A percentile compares a stretch with the other conserved stretches of the same genome.
Evolutionary conservation across 805 yeast species (phyloP).

Genomic region (Wickerhamiella cacticola): DNA sequence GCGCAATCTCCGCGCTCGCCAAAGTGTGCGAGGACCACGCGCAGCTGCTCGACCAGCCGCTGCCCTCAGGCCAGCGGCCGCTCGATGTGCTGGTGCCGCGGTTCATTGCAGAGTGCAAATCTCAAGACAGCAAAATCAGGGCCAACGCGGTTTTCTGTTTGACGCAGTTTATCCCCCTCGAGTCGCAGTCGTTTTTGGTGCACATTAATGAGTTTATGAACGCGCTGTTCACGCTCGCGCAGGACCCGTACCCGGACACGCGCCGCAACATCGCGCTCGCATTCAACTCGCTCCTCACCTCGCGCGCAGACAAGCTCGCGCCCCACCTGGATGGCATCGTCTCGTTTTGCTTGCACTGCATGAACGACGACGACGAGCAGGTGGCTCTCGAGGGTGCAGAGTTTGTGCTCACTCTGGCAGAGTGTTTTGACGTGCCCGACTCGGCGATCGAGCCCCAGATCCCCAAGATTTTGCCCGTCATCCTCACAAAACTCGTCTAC

Average conservation of each 20-base stretch:
- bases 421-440: conserved; percentile 44
- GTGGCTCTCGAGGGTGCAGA: conserved; percentile 91
- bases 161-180: conserved; percentile 60
- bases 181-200: conserved; percentile 50
- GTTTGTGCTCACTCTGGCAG: conserved; percentile 64
- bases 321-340: conserved; percentile 83
- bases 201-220: conserved; percentile 55
- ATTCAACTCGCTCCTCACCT: conserved; percentile 57
- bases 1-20: conserved; percentile 68
- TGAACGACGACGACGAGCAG: conserved; percentile 52
- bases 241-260: conserved; percentile 44
- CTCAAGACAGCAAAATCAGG: conserved; percentile 35
- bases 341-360: conserved; percentile 67
- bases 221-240: conserved; percentile 57
- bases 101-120: conserved; percentile 42
- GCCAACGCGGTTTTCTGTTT: conserved; percentile 58
- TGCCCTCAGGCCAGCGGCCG: conserved; percentile 47
- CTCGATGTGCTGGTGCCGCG: conserved; percentile 53
- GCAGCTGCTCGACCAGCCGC: conserved; percentile 48
- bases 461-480: conserved; percentile 55
- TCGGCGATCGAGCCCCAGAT: conserved; percentile 43
- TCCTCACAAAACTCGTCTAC: conserved; percentile 75
- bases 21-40: conserved; percentile 87
- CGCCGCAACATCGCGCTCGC: conserved; percentile 67
- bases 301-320: conserved; percentile 64